A percentile compares a stretch with the other conserved stretches of the same genome.
phyloP scores from a whole-genome alignment of 768 basidiomycete genomes.

The Boletus rubescentipes region DNA sequence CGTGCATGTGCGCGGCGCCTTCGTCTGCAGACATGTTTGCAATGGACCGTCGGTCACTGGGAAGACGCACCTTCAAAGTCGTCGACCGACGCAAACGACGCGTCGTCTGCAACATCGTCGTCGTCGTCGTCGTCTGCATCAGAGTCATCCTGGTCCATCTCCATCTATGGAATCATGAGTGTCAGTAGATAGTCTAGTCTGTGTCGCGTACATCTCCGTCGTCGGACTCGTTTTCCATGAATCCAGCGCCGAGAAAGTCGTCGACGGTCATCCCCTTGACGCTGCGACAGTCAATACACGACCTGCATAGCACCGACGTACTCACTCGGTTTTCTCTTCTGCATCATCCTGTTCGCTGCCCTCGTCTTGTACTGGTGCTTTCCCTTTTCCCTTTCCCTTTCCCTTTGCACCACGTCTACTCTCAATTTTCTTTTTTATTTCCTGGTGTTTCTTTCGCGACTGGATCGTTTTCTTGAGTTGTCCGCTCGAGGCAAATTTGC shows the following conservation, averaged over 20 bases:
- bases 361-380: conserved; percentile 28
- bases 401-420: conserved; percentile 50
- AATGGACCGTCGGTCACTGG: background rate
- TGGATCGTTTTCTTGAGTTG: conserved; percentile 86
- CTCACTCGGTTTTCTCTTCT: conserved; percentile 13
- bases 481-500: conserved; percentile 87
- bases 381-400: conserved; percentile 32
- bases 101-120: conserved; percentile 50
- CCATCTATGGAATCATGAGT: conserved; percentile 21
- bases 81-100: conserved; percentile 77
- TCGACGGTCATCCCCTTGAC: conserved; percentile 64
- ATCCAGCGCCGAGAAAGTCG: conserved; percentile 68
- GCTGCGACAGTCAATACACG: conserved; percentile 10
- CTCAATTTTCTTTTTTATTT: conserved; percentile 69
- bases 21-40: conserved; percentile 48
- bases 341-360: conserved; percentile 30
- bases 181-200: background rate
- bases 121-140: conserved; percentile 43
- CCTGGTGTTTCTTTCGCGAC: conserved; percentile 77
- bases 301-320: background rate
- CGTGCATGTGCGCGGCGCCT: conserved; percentile 70
- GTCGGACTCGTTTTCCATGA: conserved; percentile 65
- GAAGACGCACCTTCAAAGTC: conserved; percentile 60
- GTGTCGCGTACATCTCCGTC: conserved; percentile 38
- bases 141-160: conserved; percentile 25